Conservation (phyloP, 140 eudicot species). For the Anethum foeniculum region DNA sequence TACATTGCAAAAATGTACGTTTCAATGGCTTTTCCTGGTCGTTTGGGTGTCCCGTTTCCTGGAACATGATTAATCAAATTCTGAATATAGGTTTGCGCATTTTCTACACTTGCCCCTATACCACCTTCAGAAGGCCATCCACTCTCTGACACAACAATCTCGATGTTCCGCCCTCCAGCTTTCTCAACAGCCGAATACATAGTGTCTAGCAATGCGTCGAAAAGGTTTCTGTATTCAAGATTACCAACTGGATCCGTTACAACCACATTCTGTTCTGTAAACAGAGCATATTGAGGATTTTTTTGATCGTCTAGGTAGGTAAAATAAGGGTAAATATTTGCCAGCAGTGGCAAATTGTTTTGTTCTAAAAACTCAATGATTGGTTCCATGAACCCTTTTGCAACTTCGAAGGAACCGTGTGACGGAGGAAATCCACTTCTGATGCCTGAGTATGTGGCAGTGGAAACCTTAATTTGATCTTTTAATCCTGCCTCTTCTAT, state of each 20-base stretch:
- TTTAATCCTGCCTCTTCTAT: neutral
- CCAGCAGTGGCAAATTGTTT: neutral
- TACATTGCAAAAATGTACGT: neutral
- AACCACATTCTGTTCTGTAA: neutral
- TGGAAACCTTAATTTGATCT: neutral
- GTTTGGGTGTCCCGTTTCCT: neutral
- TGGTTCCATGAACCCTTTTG: neutral
- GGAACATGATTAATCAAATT: neutral
- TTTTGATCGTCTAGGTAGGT: neutral
- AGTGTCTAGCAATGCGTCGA: neutral
- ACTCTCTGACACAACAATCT: neutral
- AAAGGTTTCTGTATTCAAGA: neutral
- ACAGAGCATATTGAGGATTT: neutral
- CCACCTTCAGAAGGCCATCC: neutral
- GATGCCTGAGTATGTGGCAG: neutral
- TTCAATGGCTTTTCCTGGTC: neutral
- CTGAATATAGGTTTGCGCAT: neutral
- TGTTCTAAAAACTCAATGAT: neutral
- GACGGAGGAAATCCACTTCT: neutral
- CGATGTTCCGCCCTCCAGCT: neutral
- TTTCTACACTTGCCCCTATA: neutral
- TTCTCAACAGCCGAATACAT: neutral
- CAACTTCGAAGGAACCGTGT: neutral
- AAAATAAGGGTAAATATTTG: neutral
- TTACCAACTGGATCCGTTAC: neutral